phyloP scores from a whole-genome alignment of 2,329 filamentous ascomycete species.

The Hymenoscyphus infarciens region DNA sequence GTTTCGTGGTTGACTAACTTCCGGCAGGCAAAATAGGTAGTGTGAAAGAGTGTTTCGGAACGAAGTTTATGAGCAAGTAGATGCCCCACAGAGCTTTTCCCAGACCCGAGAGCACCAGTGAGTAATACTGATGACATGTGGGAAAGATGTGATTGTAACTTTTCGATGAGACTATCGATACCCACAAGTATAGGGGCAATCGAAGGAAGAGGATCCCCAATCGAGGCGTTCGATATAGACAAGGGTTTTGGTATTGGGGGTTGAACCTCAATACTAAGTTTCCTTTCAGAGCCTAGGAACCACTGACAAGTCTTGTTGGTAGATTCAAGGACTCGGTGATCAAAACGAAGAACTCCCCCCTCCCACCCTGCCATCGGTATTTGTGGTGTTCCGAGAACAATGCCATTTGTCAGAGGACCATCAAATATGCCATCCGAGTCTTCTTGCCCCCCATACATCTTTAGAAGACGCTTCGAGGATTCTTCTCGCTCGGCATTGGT shows the following conservation, averaged over 20 bases:
- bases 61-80: slow-evolving; percentile 71
- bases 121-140: slow-evolving; percentile 87
- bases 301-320: slow-evolving; percentile 56
- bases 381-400: slow-evolving; percentile 62
- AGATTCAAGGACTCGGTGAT: slow-evolving; percentile 50
- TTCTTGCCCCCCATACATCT: slow-evolving; percentile 61
- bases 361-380: slow-evolving; percentile 65
- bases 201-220: slow-evolving; percentile 54
- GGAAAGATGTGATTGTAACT: slow-evolving; percentile 71
- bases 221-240: slow-evolving; percentile 45
- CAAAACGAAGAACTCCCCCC: slow-evolving; percentile 79
- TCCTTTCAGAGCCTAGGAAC: slow-evolving; percentile 74
- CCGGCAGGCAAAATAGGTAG: slow-evolving; percentile 80
- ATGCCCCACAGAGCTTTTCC: slow-evolving; percentile 80
- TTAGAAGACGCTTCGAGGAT: slow-evolving; percentile 65
- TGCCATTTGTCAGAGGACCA: slow-evolving; percentile 86
- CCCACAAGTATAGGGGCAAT: slow-evolving; percentile 67
- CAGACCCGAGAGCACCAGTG: slow-evolving; percentile 83
- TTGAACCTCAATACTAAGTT: slow-evolving; percentile 72
- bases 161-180: slow-evolving; percentile 71
- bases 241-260: slow-evolving; percentile 64
- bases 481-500: slow-evolving; percentile 80
- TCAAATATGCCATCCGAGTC: slow-evolving; percentile 62
- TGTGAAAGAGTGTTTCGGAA: slow-evolving; percentile 71
- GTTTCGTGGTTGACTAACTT: slow-evolving; percentile 89